A percentile compares a stretch with the other conserved stretches of the same genome.
Evolutionary conservation across 2,329 filamentous ascomycete species (phyloP).

Genomic region (Botryotinia narcissicola): DNA sequence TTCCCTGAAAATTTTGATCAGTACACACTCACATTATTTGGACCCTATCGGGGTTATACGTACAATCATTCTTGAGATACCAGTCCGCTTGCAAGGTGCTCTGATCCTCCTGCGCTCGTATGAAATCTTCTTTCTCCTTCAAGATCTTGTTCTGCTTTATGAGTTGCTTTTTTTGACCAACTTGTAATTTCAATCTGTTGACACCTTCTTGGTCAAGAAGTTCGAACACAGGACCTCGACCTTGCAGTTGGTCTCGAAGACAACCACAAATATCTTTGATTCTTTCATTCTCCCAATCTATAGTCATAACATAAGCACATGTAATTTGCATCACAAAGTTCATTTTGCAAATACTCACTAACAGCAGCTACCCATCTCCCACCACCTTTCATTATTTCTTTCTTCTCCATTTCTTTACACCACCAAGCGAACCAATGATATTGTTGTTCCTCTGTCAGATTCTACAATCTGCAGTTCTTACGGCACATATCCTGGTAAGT

Average conservation of each 20-base stretch:
- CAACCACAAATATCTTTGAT: neutral
- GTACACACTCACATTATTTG: neutral
- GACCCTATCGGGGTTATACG: neutral
- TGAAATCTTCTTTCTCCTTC: neutral
- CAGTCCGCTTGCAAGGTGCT: conserved; percentile 5
- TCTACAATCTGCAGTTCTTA: neutral
- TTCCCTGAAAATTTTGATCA: neutral
- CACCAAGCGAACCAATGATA: conserved; percentile 9
- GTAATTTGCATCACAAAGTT: neutral
- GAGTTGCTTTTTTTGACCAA: neutral
- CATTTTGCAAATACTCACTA: conserved; percentile 3
- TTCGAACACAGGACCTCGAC: neutral
- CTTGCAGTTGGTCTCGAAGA: neutral
- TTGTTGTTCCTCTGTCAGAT: conserved; percentile 2
- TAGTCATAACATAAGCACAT: neutral
- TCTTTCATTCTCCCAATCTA: conserved; percentile 17
- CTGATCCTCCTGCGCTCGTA: neutral
- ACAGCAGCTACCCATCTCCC: conserved; percentile 19
- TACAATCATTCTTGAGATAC: conserved; percentile 12
- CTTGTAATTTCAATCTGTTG: neutral
- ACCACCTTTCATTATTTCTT: conserved; percentile 13
- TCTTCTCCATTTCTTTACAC: conserved; percentile 3
- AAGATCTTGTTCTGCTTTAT: neutral
- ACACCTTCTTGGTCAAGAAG: neutral
- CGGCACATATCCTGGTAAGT: neutral